These are phyloP conservation scores for Cladophialophora immunda DNA, from an alignment of 2,329 filamentous ascomycete genomes.

Conservation along the genomic window DNA sequence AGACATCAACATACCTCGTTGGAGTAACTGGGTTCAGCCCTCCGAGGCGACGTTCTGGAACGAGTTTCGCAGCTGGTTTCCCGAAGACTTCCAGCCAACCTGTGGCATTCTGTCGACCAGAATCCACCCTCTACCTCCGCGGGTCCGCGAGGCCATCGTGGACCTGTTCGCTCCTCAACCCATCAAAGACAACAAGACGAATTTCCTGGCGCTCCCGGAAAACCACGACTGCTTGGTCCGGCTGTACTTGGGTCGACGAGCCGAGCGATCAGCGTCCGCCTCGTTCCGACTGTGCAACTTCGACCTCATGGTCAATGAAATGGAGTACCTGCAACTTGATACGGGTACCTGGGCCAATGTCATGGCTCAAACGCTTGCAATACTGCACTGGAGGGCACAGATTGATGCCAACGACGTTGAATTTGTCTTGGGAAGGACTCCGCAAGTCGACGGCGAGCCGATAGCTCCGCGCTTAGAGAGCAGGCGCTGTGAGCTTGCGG, in stretches of 20 bases:
- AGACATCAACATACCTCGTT: slow-evolving; percentile 4
- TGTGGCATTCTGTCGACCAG: slow-evolving; percentile 3
- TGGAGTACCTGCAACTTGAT: slow-evolving; percentile 53
- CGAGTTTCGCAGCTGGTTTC: slow-evolving; percentile 3
- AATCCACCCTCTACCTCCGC: not conserved
- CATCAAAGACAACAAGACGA: slow-evolving; percentile 1
- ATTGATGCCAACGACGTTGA: slow-evolving; percentile 65
- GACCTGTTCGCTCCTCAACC: slow-evolving; percentile 7
- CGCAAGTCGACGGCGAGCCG: not conserved
- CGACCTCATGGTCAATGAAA: slow-evolving; percentile 50
- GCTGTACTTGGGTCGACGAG: slow-evolving; percentile 56
- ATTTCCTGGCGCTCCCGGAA: not conserved
- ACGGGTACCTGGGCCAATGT: slow-evolving; percentile 49
- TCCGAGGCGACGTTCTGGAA: not conserved
- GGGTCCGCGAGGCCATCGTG: not conserved
- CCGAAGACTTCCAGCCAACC: slow-evolving; percentile 3
- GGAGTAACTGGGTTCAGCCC: not conserved
- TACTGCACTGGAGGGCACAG: slow-evolving; percentile 59
- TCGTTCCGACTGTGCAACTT: slow-evolving; percentile 27
- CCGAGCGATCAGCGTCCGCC: not conserved
- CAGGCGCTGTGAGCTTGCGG: too few relatives aligned
- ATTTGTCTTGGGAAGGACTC: slow-evolving; percentile 58
- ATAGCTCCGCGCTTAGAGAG: too few relatives aligned
- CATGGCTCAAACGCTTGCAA: slow-evolving; percentile 62
- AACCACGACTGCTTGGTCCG: slow-evolving; percentile 60